Percentiles rank a stretch among this genome's conserved stretches.
Conservation (phyloP, 345 rosid genomes). For the Eucalyptus regnans region DNA sequence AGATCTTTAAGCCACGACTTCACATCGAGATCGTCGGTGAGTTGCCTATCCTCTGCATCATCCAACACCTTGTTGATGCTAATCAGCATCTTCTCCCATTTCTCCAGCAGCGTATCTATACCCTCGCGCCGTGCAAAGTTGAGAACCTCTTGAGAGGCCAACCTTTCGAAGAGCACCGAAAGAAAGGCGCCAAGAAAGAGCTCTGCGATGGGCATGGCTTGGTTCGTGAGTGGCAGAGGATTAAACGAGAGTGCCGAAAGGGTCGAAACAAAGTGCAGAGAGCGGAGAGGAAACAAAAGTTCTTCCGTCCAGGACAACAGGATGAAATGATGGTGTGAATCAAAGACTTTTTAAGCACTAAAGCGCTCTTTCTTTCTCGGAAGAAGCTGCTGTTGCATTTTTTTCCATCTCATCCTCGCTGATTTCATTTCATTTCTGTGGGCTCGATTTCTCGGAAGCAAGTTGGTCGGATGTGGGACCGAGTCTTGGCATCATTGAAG, state of each 20-base stretch:
- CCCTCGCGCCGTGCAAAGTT: not conserved
- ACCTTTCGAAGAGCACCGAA: not conserved
- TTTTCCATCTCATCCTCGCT: not conserved
- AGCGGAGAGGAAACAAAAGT: not conserved
- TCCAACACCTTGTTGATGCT: not conserved
- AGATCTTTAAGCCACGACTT: not conserved
- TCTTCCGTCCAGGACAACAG: not conserved
- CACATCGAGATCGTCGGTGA: rapidly evolving
- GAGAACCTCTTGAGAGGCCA: not conserved
- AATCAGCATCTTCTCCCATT: not conserved
- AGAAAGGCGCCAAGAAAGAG: not conserved
- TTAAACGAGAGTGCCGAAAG: not conserved
- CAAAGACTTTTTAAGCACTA: not conserved
- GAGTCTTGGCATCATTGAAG: not conserved
- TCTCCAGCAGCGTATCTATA: rapidly evolving
- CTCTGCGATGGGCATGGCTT: not conserved
- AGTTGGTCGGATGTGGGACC: not conserved
- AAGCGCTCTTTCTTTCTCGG: not conserved
- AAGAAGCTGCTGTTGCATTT: not conserved
- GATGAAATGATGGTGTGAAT: not conserved
- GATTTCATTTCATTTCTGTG: not conserved
- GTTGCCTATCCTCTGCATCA: not conserved
- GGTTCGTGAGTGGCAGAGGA: not conserved
- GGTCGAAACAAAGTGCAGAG: not conserved
- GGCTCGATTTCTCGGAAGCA: not conserved